A percentile compares a stretch with the other conserved stretches of the same genome.
Conservation (phyloP, 352 stramenopile genomes). For the Globisporangium middletonii region DNA sequence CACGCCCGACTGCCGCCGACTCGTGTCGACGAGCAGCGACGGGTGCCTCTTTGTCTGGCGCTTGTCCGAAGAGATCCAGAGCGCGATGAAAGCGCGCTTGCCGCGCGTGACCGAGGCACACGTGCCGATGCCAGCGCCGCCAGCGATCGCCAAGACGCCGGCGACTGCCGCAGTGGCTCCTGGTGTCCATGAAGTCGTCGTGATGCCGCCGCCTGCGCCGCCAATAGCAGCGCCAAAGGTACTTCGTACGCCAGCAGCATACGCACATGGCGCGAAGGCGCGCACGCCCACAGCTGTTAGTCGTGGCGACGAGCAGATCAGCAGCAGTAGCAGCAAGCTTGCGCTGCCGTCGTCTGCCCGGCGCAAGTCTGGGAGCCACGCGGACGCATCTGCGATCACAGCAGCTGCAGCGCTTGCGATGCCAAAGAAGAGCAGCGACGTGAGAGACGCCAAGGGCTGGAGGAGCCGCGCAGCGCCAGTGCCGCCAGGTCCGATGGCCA, state of each 20-base stretch:
- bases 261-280: neutral
- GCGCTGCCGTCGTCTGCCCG: neutral
- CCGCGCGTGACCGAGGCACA: slow-evolving; percentile 29
- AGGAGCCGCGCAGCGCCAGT: slow-evolving; percentile 37
- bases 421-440: slow-evolving; percentile 6
- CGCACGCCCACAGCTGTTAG: neutral
- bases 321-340: neutral
- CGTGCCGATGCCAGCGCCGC: slow-evolving; percentile 21
- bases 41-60: slow-evolving; percentile 88
- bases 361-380: neutral
- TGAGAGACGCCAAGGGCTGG: slow-evolving; percentile 29
- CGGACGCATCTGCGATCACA: neutral
- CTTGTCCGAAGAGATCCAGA: slow-evolving; percentile 69
- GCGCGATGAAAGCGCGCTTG: slow-evolving; percentile 51
- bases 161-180: neutral
- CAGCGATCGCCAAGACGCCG: slow-evolving; percentile 2
- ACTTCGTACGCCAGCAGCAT: slow-evolving; percentile 1
- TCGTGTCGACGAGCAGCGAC: slow-evolving; percentile 81
- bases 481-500: slow-evolving; percentile 42
- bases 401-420: neutral
- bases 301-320: neutral
- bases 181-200: slow-evolving; percentile 4
- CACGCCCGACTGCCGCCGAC: slow-evolving; percentile 74
- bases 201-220: slow-evolving; percentile 25
- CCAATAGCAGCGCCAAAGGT: slow-evolving; percentile 7